Evolutionary conservation across 371 early-diverging fungal species (phyloP).

Genomic region (Umbelopsis sp.): DNA sequence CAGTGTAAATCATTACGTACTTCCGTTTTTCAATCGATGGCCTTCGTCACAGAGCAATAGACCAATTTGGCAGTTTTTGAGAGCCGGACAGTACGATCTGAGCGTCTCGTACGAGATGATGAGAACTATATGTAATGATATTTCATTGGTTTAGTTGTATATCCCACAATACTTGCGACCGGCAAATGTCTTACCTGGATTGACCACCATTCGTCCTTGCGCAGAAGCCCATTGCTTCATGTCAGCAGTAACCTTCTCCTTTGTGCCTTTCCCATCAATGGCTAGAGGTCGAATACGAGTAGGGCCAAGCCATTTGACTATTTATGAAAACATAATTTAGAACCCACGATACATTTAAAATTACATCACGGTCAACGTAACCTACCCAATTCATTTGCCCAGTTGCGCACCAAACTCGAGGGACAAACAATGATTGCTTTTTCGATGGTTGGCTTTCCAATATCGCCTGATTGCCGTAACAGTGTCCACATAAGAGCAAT

Average conservation of each 20-base stretch:
- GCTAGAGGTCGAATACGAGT: slow-evolving; percentile 79
- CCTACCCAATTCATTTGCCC: slow-evolving; percentile 83
- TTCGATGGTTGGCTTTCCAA: slow-evolving; percentile 89
- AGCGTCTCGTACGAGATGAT: slow-evolving; percentile 96
- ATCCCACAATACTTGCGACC: no score
- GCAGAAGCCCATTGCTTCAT: slow-evolving; percentile 81
- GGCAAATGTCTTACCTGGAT: slow-evolving; percentile 60
- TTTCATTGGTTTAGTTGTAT: no score
- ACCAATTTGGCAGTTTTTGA: slow-evolving; percentile 85
- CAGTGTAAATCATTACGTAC: slow-evolving; percentile 24
- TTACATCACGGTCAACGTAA: neutral
- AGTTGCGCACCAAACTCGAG: slow-evolving; percentile 81
- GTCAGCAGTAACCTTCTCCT: slow-evolving; percentile 81
- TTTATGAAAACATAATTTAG: neutral
- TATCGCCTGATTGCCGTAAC: slow-evolving; percentile 83
- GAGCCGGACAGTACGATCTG: slow-evolving; percentile 74
- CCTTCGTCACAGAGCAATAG: slow-evolving; percentile 97
- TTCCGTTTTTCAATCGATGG: slow-evolving; percentile 94
- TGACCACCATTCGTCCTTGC: slow-evolving; percentile 80
- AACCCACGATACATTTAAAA: neutral
- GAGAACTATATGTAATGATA: slow-evolving; percentile 59
- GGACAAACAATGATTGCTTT: slow-evolving; percentile 90
- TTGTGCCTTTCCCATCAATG: slow-evolving; percentile 86
- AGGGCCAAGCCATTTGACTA: slow-evolving; percentile 91
- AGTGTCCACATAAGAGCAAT: slow-evolving; percentile 95